Evolutionary conservation across 306 rosid species (phyloP).

Genomic region (Castanea mollissima): DNA sequence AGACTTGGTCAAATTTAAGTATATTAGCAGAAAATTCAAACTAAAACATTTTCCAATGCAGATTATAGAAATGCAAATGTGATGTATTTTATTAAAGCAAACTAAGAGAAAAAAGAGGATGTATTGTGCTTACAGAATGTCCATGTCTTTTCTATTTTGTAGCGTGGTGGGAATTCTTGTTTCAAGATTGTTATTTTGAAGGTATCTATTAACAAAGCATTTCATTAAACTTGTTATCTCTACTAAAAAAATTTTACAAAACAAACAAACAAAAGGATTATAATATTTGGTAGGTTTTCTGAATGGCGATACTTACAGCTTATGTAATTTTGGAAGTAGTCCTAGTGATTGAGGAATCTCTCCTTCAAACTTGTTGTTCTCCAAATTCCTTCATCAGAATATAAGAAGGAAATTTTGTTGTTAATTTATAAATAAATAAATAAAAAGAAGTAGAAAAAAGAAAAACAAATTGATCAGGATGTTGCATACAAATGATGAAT

Average conservation of each 20-base stretch:
- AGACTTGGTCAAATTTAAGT: too few species aligned
- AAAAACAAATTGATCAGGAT: not conserved
- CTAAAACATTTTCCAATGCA: too few species aligned
- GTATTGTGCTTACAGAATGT: constrained; percentile 41
- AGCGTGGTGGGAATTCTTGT: constrained; percentile 21
- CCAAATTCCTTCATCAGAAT: constrained; percentile 67
- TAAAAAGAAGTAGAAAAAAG: constrained; percentile 4
- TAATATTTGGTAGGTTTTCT: not conserved
- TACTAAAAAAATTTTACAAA: not conserved
- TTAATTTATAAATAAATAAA: not conserved
- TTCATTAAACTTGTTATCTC: not conserved
- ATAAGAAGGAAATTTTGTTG: not conserved
- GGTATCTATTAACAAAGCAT: constrained; percentile 33
- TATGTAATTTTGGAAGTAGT: constrained; percentile 49
- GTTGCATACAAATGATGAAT: constrained; percentile 1
- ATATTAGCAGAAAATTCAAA: too few species aligned
- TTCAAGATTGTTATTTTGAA: constrained; percentile 36
- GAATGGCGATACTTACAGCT: constrained; percentile 54
- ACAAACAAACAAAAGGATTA: not conserved
- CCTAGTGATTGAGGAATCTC: constrained; percentile 47
- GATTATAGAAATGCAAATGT: too few species aligned
- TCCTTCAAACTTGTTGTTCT: constrained; percentile 72
- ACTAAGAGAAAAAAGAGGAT: not conserved
- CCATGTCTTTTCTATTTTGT: constrained; percentile 22
- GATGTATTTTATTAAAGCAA: not conserved